Percentiles rank a stretch among this genome's conserved stretches.
These are phyloP conservation scores for Pythium scleroteichum DNA, from an alignment of 352 stramenopile species.

Conservation along the genomic window DNA sequence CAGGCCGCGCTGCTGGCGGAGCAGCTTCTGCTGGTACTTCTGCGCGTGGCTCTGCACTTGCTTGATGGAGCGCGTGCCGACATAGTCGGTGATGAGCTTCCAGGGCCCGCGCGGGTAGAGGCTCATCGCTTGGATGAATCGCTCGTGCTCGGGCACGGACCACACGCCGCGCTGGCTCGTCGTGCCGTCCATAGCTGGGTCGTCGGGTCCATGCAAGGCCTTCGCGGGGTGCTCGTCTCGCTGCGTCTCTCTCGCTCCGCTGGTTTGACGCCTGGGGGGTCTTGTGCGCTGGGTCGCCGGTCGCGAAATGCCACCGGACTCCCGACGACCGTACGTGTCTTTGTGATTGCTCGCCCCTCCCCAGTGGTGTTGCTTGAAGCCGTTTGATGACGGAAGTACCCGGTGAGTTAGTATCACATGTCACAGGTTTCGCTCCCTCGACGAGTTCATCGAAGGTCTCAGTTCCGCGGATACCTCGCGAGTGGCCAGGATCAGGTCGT, in stretches of 20 bases:
- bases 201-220: constrained; percentile 4
- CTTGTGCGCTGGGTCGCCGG: neutral
- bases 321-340: constrained; percentile 6
- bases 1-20: constrained; percentile 64
- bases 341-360: constrained; percentile 5
- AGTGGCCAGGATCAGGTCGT: neutral
- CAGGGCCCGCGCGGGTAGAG: constrained; percentile 68
- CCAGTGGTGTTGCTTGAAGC: neutral
- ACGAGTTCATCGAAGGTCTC: neutral
- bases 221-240: constrained; percentile 2
- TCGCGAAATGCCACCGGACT: neutral
- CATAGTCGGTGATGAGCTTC: constrained; percentile 68
- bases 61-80: constrained; percentile 79
- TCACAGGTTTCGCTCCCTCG: neutral
- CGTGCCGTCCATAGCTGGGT: constrained; percentile 3
- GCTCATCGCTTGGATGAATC: constrained; percentile 78
- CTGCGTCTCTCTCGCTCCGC: constrained; percentile 1
- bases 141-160: constrained; percentile 71
- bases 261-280: neutral
- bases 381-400: constrained; percentile 4
- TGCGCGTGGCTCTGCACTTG: constrained; percentile 81
- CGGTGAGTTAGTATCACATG: constrained; percentile 1
- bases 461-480: no score
- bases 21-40: constrained; percentile 86
- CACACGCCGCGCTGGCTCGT: constrained; percentile 35